Percentiles rank a stretch among this genome's conserved stretches.
phyloP scores from a whole-genome alignment of 306 rosid genomes.

The Benincasa hispida region DNA sequence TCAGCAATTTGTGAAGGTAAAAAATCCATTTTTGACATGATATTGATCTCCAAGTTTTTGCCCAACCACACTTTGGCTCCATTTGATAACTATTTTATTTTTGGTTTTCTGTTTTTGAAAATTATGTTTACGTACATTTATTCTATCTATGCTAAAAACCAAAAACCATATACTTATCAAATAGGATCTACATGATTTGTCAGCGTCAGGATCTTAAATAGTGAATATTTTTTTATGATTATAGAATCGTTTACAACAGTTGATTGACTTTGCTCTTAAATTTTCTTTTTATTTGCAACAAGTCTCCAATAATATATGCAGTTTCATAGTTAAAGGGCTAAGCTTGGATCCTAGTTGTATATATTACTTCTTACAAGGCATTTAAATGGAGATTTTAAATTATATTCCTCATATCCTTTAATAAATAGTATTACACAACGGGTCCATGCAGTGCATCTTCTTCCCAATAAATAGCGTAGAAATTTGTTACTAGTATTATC shows the following conservation, averaged over 20 bases:
- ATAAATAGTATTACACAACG: background rate
- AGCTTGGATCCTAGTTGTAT: background rate
- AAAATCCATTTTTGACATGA: slow-evolving; percentile 1
- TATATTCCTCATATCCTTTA: background rate
- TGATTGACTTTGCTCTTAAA: background rate
- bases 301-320: background rate
- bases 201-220: background rate
- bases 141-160: no score
- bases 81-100: no score
- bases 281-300: background rate
- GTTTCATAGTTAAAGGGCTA: background rate
- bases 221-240: background rate
- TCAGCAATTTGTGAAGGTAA: slow-evolving; percentile 87
- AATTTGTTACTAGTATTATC: background rate
- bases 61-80: no score
- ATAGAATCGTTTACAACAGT: background rate
- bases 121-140: no score
- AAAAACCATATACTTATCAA: no score
- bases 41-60: background rate
- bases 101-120: no score
- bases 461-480: background rate
- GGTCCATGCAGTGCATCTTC: background rate
- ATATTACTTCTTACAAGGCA: background rate
- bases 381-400: background rate
- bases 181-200: background rate